Conservation (phyloP, 2,329 filamentous ascomycete genomes). For the Colletotrichum graminicola region DNA sequence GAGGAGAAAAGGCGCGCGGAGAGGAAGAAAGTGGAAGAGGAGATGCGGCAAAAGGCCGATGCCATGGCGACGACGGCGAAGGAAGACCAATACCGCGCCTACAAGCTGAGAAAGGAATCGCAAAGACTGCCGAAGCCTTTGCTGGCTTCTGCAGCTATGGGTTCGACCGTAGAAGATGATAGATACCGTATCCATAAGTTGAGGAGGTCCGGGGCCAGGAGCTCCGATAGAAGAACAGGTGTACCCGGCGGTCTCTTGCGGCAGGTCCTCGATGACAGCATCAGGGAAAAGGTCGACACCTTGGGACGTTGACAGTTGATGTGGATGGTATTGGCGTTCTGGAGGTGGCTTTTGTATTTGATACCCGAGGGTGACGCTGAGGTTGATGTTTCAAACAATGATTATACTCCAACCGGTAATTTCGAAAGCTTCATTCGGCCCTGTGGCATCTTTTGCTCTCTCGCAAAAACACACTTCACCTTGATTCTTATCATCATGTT, state of each 20-base stretch:
- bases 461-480: background rate
- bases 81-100: background rate
- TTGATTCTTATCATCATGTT: background rate
- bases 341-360: constrained; percentile 9
- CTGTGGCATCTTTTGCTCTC: background rate
- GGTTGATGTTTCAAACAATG: background rate
- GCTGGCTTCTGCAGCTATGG: constrained; percentile 2
- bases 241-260: constrained; percentile 14
- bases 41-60: constrained; percentile 22
- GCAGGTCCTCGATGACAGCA: constrained; percentile 35
- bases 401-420: background rate
- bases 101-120: constrained; percentile 17
- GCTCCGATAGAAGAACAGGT: constrained; percentile 2
- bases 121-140: background rate
- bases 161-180: background rate
- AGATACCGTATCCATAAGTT: constrained; percentile 11
- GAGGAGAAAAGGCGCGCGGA: constrained; percentile 41
- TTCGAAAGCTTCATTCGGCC: no score
- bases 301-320: constrained; percentile 16
- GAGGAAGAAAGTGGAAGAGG: constrained; percentile 16
- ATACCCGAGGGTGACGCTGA: constrained; percentile 5
- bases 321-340: constrained; percentile 5
- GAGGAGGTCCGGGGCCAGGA: constrained; percentile 10
- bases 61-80: background rate
- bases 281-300: constrained; percentile 28